Conservation (phyloP, 305 asterid genomes). For the Fraxinus ornus region DNA sequence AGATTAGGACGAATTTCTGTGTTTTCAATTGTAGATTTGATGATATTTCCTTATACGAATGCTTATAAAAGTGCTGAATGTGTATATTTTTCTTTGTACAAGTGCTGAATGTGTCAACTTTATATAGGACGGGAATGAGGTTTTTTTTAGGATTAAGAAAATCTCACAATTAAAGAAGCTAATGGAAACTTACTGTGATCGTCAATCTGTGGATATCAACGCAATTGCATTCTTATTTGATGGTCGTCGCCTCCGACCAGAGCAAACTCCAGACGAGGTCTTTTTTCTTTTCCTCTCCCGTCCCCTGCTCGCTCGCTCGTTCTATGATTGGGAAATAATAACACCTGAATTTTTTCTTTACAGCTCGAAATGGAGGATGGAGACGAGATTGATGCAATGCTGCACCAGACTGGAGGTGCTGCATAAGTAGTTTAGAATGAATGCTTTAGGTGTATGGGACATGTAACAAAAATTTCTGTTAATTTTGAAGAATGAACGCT, state of each 20-base stretch:
- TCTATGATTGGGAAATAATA: neutral
- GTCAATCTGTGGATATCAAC: neutral
- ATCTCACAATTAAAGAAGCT: neutral
- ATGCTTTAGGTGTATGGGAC: neutral
- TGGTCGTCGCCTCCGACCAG: neutral
- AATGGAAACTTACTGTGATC: neutral
- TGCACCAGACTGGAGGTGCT: constrained; percentile 39
- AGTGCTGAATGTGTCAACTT: neutral
- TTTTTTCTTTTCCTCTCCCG: neutral
- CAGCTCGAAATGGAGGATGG: constrained; percentile 41
- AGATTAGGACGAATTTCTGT: neutral
- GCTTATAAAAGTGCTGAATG: neutral
- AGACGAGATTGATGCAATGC: constrained; percentile 44
- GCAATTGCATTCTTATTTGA: neutral
- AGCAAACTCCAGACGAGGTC: neutral
- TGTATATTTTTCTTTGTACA: neutral
- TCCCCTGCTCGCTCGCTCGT: neutral
- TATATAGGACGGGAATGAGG: neutral
- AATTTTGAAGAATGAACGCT: neutral
- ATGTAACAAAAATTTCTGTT: neutral
- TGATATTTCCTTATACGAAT: neutral
- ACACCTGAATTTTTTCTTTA: neutral
- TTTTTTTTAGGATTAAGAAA: neutral
- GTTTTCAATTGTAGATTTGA: neutral
- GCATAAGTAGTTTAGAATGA: neutral